These are phyloP conservation scores for Neoascochyta sp. DNA, from an alignment of 2,329 filamentous ascomycete genomes.

Conservation along the genomic window DNA sequence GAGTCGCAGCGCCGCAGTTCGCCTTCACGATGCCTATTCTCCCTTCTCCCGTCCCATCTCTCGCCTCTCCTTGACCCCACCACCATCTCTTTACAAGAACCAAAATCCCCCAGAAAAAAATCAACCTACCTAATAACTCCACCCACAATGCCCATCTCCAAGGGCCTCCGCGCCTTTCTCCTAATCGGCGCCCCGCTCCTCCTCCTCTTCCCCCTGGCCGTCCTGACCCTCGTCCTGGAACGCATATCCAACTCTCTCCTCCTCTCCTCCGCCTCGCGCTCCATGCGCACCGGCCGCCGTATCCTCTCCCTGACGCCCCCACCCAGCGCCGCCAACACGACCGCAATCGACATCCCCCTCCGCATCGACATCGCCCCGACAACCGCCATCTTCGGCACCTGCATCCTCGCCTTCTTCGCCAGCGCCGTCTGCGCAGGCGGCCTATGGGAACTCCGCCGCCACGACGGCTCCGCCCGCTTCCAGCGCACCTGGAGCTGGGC, in stretches of 20 bases:
- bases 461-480: constrained; percentile 19
- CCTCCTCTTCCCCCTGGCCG: constrained; percentile 20
- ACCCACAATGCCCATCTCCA: constrained; percentile 18
- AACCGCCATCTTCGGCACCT: constrained; percentile 16
- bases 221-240: constrained; percentile 23
- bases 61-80: too few relatives aligned
- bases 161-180: constrained; percentile 18
- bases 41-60: too few relatives aligned
- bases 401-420: constrained; percentile 15
- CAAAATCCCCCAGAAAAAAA: too few relatives aligned
- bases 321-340: constrained; percentile 4
- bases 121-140: neutral
- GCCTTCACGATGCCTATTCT: too few relatives aligned
- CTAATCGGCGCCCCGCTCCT: constrained; percentile 21
- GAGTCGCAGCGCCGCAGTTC: too few relatives aligned
- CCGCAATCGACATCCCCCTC: constrained; percentile 11
- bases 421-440: constrained; percentile 18
- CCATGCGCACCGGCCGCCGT: constrained; percentile 10
- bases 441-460: constrained; percentile 29
- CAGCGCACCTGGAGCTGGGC: constrained; percentile 28
- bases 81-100: too few relatives aligned
- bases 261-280: constrained; percentile 8
- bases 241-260: constrained; percentile 20
- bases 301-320: constrained; percentile 12
- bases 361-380: constrained; percentile 12